Base-by-base conservation (phyloP, 345 rosid genomes). In the Bruguiera parviflora region DNA sequence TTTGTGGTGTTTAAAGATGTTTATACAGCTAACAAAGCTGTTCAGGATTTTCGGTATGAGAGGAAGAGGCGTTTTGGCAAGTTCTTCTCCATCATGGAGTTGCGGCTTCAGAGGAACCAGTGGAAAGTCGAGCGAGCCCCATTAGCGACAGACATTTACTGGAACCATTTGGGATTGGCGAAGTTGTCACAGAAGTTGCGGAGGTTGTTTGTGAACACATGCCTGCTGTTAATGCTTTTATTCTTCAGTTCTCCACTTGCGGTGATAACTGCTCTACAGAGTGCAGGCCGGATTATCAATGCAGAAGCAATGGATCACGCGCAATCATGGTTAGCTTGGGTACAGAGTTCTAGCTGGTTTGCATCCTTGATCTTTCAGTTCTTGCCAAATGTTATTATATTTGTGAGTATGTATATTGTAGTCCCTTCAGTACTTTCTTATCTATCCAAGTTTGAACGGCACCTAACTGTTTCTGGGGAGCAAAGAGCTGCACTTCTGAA, bases 111-210 rank as follows among this genome's bases (percentile, higher is more conserved):
- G 79, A 90, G 96, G 82, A 95, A 92, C 81, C 96, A 90, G 61
- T 95, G 99, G 99, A 95, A 87, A 84, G 98, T 95, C 5, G 98
- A 92, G 57, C 84, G 98, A 80, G 98, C 99, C 9, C 97, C 98
- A 0, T 77, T 92, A 77, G 98, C 99, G 20, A 81, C 98, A 21
- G 99, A 95, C 75, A 95, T 95, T 53, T 92, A 95, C 73, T 92
- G 99, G 99, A 95, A 90, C 66, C 87, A 95, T 87, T 76, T 95
- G 84, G 99, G 99, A 52, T 72, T 87, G 28, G 84, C 99, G 33
- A 92, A 92, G 75, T 64, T 86, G 43, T 93, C 96, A 2, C 72
- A 88, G 69, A 87, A 77, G 53, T 62, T 87, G 32, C 77, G 94
- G 68, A 86, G 97, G 71, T 87, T 90, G 72, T 73, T 87, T 80